Evolutionary conservation across 306 rosid species (phyloP), one percentile per base, ranked within the genome.

Genomic region (Cotoneaster glaucophyllus): DNA sequence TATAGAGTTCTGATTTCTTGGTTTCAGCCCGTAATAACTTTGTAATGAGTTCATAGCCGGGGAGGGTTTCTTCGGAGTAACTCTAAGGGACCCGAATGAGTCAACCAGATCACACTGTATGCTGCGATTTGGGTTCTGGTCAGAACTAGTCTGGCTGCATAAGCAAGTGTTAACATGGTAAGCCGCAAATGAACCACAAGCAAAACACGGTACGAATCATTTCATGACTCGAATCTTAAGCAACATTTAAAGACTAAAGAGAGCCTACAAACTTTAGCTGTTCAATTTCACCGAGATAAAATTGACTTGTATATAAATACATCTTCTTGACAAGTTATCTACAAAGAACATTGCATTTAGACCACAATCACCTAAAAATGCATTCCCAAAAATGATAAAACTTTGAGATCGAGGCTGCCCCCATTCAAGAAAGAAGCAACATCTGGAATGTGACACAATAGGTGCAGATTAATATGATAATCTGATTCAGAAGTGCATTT

Each of bases 11-110:
- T 67, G 82, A 41, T 75, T 77, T 24, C 67, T 67, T 67, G 86
- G 75, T 74, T 84, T 87, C 29, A 90, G 96, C 75, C 94, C 94
- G 82, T 88, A 90, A 74, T 80, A 91, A 78, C 91, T 97, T 75
- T 86, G 97, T 82, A 91, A 86, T 74, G 93, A 85, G 88, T 78
- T 79, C 96, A 91, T 93, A 71, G 93, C 97, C 22, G 78, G 79
- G 75, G 96, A 88, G 69, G 89, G 73, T 76, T 78, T 87, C 56
- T 69, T 83, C 10, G 69, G 84, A 76, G 93, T 83, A 19, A 75
- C 22, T 85, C 76, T 72, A 53, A 84, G 68, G 78, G 93, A 82
- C 67, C 85, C 86, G 77, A 93, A 93, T 48, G 96, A 90, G 53
- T 79, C 92, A 62, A 90, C 76, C 74, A 90, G 77, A 41, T 90